Conservation (phyloP, 1,284 basidiomycete species). For the Caloboletus firmus region DNA sequence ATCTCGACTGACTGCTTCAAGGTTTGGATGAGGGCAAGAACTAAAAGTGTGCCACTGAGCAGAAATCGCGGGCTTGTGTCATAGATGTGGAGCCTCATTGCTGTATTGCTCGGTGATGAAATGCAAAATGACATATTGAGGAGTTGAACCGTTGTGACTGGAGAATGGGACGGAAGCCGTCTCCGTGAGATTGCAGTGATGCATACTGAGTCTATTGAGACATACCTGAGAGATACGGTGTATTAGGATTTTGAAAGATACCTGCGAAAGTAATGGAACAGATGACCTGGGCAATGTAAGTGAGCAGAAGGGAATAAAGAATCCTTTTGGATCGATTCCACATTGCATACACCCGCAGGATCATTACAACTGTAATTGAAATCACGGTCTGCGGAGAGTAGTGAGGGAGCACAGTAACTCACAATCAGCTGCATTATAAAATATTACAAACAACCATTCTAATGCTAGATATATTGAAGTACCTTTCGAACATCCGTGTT, state of each 20-base stretch:
- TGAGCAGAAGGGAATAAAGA: background rate
- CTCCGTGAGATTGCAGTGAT: background rate
- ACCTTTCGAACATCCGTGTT: background rate
- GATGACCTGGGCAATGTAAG: background rate
- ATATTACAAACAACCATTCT: background rate
- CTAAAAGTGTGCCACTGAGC: background rate
- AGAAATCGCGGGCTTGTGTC: background rate
- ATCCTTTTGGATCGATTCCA: background rate
- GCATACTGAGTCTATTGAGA: background rate
- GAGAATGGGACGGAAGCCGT: background rate
- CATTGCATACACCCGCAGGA: background rate
- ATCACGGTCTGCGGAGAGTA: too few species aligned
- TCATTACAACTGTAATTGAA: background rate
- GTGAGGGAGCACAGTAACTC: background rate
- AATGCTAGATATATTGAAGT: background rate
- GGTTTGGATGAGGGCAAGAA: background rate
- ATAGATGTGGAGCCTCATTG: background rate
- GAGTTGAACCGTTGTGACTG: background rate
- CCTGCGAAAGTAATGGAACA: background rate
- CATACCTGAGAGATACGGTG: background rate
- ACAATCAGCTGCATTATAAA: conserved; percentile 1
- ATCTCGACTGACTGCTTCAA: background rate
- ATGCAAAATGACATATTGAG: background rate
- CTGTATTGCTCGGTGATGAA: background rate
- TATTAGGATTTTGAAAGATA: background rate